phyloP scores from a whole-genome alignment of 2,329 filamentous ascomycete genomes.

The Diaporthe sp. region DNA sequence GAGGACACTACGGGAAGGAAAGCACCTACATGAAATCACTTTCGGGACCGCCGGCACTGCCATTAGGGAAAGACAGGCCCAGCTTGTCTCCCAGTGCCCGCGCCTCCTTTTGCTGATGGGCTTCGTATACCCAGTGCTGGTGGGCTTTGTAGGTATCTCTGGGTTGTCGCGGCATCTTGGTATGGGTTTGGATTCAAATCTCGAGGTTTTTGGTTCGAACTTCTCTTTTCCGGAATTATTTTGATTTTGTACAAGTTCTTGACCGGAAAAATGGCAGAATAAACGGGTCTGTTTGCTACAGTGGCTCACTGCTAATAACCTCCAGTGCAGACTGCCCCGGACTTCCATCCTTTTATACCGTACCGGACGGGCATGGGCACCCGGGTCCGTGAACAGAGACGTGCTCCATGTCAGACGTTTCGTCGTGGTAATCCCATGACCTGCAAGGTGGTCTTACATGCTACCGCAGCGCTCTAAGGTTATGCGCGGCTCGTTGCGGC shows the following conservation, averaged over 20 bases:
- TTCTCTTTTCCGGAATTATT: neutral
- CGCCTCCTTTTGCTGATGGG: conserved; percentile 11
- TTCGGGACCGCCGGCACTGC: conserved; percentile 19
- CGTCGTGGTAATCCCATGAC: conserved; percentile 21
- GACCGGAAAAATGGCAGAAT: too few relatives aligned
- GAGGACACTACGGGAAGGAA: neutral
- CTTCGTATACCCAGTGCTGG: conserved; percentile 27
- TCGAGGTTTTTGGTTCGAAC: neutral
- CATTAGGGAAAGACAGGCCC: conserved; percentile 10
- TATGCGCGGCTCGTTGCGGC: conserved; percentile 23
- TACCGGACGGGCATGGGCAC: neutral
- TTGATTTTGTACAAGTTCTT: neutral
- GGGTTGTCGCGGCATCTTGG: conserved; percentile 9
- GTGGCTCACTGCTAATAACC: neutral
- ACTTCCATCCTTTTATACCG: neutral
- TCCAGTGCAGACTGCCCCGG: neutral
- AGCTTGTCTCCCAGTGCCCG: conserved; percentile 15
- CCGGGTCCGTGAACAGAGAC: conserved; percentile 17
- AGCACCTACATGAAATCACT: conserved; percentile 8
- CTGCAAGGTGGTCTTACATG: conserved; percentile 12
- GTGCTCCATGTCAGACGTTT: conserved; percentile 27
- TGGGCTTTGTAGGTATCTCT: conserved; percentile 26
- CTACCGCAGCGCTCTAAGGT: conserved; percentile 6
- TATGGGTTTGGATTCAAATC: neutral
- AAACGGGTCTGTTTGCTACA: neutral